phyloP scores from a whole-genome alignment of 805 yeast genomes.

The Cyberlindnera maclurae region DNA sequence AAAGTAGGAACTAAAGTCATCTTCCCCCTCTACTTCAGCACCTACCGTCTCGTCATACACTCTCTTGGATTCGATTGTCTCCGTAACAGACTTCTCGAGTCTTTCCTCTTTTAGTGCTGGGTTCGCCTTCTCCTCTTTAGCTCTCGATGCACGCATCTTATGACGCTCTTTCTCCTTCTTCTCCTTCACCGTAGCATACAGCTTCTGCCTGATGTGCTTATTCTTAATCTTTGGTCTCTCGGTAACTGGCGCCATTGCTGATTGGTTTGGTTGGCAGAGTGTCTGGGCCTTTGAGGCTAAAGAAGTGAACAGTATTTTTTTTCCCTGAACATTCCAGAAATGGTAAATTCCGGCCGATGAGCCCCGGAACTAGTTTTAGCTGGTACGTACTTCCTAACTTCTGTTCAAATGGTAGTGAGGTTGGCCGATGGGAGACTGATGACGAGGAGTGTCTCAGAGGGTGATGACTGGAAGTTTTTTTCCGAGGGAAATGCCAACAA shows the following conservation, averaged over 20 bases:
- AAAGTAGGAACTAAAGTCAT: slow-evolving; percentile 22
- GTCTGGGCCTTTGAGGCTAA: neutral
- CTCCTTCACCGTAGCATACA: slow-evolving; percentile 66
- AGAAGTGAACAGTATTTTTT: neutral
- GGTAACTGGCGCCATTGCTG: slow-evolving; percentile 23
- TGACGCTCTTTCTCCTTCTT: slow-evolving; percentile 73
- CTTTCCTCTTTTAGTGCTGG: slow-evolving; percentile 81
- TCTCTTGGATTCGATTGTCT: slow-evolving; percentile 23
- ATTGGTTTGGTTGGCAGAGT: neutral
- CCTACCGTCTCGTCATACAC: slow-evolving; percentile 24
- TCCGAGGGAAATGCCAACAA: slow-evolving; percentile 46
- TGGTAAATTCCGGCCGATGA: slow-evolving; percentile 1
- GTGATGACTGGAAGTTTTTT: slow-evolving; percentile 34
- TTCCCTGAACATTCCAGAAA: neutral
- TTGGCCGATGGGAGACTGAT: too few relatives aligned
- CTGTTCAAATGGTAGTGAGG: too few relatives aligned
- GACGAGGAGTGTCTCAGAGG: neutral
- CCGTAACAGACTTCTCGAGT: slow-evolving; percentile 31
- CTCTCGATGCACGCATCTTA: slow-evolving; percentile 68
- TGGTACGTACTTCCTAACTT: too few relatives aligned
- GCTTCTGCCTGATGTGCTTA: slow-evolving; percentile 72
- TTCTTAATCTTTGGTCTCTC: slow-evolving; percentile 48
- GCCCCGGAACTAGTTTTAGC: neutral
- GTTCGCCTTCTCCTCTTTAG: slow-evolving; percentile 78
- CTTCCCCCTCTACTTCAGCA: slow-evolving; percentile 24